These are phyloP conservation scores for Sisymbrium altissimum DNA, from an alignment of 345 rosid species.

Conservation along the genomic window DNA sequence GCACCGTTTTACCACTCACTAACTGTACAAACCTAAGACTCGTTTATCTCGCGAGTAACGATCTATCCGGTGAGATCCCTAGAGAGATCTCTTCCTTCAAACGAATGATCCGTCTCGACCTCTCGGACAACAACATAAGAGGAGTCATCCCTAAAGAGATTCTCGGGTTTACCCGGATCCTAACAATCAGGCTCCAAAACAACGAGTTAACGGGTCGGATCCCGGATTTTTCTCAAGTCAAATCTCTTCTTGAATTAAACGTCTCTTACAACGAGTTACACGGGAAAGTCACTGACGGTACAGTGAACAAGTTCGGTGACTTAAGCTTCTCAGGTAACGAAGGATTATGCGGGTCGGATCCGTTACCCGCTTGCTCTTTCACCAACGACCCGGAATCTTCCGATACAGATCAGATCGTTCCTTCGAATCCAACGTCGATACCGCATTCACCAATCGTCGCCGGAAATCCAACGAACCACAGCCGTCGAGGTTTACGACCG, in stretches of 20 bases:
- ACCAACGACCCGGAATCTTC: constrained; percentile 43
- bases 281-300: constrained; percentile 56
- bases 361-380: constrained; percentile 60
- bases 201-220: constrained; percentile 76
- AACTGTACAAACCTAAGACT: constrained; percentile 74
- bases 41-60: constrained; percentile 70
- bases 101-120: constrained; percentile 64
- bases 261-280: constrained; percentile 69
- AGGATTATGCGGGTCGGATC: constrained; percentile 74
- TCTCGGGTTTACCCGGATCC: constrained; percentile 49
- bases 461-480: neutral
- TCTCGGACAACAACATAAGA: constrained; percentile 78
- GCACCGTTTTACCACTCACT: constrained; percentile 51
- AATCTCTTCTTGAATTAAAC: constrained; percentile 49
- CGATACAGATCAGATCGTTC: constrained; percentile 47
- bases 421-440: constrained; percentile 73
- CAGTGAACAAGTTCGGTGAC: constrained; percentile 55
- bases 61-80: constrained; percentile 73
- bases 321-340: constrained; percentile 71
- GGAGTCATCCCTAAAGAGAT: constrained; percentile 57
- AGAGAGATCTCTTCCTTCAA: constrained; percentile 53
- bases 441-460: constrained; percentile 47
- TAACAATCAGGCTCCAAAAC: constrained; percentile 77
- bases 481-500: constrained; percentile 46
- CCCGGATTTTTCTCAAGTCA: constrained; percentile 64